Percentiles rank a stretch among this genome's conserved stretches.
Conservation (phyloP, 805 yeast species). For the Saccharomycopsis fibuligera region DNA sequence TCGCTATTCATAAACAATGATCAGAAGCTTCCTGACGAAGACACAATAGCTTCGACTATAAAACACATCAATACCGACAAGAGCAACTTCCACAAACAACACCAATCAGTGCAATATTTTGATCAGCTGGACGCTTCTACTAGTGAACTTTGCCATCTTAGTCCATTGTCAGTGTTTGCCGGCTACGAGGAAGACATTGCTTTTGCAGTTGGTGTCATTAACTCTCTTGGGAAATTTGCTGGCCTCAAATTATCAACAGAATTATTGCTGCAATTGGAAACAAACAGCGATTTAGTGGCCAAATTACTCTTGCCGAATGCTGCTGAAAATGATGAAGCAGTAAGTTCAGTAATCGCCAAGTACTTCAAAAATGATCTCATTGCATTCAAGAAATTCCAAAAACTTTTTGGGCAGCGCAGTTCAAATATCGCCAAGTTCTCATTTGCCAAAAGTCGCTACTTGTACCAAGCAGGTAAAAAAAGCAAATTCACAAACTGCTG, state of each 20-base stretch:
- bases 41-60: too few relatives aligned
- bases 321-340: neutral
- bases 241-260: neutral
- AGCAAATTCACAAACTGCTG: conserved; percentile 3
- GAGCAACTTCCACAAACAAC: neutral
- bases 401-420: neutral
- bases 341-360: neutral
- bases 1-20: conserved; percentile 1
- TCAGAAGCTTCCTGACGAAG: neutral
- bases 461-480: too few relatives aligned
- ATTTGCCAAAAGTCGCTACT: neutral
- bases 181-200: neutral
- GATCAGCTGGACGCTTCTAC: neutral
- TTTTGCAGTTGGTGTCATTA: conserved; percentile 4
- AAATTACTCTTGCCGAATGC: neutral
- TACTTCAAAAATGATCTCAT: neutral
- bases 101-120: neutral
- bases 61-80: too few relatives aligned
- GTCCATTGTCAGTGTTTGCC: neutral
- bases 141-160: neutral
- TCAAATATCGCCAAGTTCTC: neutral
- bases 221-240: neutral
- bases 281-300: neutral
- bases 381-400: conserved; percentile 3
- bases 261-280: neutral